phyloP scores from a whole-genome alignment of 768 basidiomycete genomes.

The Suillus sp. region DNA sequence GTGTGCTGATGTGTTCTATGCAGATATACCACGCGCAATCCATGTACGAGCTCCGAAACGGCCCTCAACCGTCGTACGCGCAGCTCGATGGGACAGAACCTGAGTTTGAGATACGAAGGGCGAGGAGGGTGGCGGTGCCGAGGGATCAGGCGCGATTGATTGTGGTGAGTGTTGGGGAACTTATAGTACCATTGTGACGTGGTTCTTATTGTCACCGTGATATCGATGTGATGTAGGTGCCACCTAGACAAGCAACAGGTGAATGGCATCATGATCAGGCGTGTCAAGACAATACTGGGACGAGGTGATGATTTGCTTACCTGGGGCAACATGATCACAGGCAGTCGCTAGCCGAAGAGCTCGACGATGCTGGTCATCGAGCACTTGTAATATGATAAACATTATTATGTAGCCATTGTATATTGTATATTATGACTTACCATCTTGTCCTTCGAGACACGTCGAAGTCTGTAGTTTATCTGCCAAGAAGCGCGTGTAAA shows the following conservation, averaged over 20 bases:
- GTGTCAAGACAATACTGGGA: slow-evolving; percentile 20
- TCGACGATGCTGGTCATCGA: background rate
- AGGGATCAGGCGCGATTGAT: slow-evolving; percentile 26
- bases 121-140: slow-evolving; percentile 22
- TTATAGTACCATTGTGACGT: background rate
- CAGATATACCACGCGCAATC: slow-evolving; percentile 22
- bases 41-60: slow-evolving; percentile 19
- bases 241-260: slow-evolving; percentile 21
- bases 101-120: slow-evolving; percentile 28
- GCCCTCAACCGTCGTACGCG: slow-evolving; percentile 9
- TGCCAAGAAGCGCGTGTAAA: no score
- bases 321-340: slow-evolving; percentile 13
- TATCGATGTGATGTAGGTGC: slow-evolving; percentile 21
- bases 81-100: slow-evolving; percentile 15
- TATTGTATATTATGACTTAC: background rate
- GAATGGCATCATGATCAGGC: slow-evolving; percentile 16
- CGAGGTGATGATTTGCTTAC: slow-evolving; percentile 2
- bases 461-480: background rate
- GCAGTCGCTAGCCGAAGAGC: background rate
- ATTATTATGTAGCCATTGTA: background rate
- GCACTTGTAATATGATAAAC: background rate
- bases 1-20: background rate
- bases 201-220: slow-evolving; percentile 11
- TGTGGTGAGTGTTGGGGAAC: slow-evolving; percentile 16
- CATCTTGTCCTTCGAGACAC: background rate